Conservation (phyloP, 1,284 basidiomycete genomes). For the Kwoniella shivajii region DNA sequence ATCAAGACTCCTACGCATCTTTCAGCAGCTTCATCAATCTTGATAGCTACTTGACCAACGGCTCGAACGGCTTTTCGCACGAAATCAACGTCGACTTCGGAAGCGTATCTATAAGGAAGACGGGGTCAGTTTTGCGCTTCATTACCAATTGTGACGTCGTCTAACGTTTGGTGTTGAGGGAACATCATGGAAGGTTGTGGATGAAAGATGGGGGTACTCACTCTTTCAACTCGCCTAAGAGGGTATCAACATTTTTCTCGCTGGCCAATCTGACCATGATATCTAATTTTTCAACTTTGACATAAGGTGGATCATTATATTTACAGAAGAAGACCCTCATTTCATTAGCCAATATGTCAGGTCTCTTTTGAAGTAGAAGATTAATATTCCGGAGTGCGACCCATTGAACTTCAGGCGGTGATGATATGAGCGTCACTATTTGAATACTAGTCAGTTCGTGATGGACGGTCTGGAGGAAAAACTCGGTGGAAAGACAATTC, state of each 20-base stretch:
- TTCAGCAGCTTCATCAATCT: constrained; percentile 87
- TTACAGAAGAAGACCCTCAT: constrained; percentile 99
- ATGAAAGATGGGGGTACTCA: constrained; percentile 54
- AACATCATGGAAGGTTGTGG: neutral
- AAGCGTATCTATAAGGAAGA: constrained; percentile 74
- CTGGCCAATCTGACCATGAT: constrained; percentile 96
- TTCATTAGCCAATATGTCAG: constrained; percentile 90
- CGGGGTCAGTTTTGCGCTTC: neutral
- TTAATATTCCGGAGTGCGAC: constrained; percentile 96
- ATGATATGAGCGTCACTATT: constrained; percentile 89
- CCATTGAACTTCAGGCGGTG: constrained; percentile 98
- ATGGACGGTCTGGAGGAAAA: neutral
- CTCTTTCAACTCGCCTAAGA: constrained; percentile 93
- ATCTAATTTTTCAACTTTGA: constrained; percentile 97
- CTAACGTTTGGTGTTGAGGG: neutral
- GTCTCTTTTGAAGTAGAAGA: constrained; percentile 91
- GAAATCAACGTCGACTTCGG: constrained; percentile 97
- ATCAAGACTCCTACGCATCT: constrained; percentile 86
- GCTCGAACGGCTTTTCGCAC: constrained; percentile 96
- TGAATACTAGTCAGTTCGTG: neutral
- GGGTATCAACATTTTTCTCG: constrained; percentile 86
- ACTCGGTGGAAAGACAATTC: constrained; percentile 11
- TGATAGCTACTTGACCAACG: constrained; percentile 95
- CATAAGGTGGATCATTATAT: constrained; percentile 98
- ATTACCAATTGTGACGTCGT: neutral